These are phyloP conservation scores for Cystoisospora suis DNA, from an alignment of 169 alveolate genomes.

Conservation along the genomic window DNA sequence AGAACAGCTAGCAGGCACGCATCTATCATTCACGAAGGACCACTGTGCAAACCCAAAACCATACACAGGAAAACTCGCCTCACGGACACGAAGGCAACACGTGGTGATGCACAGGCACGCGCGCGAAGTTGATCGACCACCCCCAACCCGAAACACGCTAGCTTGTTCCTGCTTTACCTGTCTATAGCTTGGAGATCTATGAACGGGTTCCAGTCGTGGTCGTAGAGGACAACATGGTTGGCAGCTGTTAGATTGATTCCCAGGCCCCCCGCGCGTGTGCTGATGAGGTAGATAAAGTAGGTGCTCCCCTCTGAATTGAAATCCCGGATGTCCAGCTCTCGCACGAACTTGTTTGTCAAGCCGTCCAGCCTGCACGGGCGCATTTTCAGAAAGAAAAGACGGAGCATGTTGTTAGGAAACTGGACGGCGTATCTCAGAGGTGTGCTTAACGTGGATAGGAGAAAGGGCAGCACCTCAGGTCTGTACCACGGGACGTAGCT, in stretches of 20 bases:
- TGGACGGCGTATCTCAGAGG: no score
- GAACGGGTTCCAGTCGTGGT: conserved; percentile 99
- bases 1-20: no score
- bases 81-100: no score
- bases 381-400: not conserved
- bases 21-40: no score
- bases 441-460: no score
- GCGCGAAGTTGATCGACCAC: no score
- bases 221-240: conserved; percentile 98
- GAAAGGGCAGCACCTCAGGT: not conserved
- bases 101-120: no score
- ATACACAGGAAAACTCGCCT: no score
- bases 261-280: conserved; percentile 95
- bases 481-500: not conserved
- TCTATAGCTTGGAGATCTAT: conserved; percentile 99
- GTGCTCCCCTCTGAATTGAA: conserved; percentile 82
- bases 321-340: conserved; percentile 90
- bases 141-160: no score
- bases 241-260: conserved; percentile 96
- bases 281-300: conserved; percentile 85
- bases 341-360: conserved; percentile 85
- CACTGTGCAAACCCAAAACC: no score
- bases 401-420: no score
- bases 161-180: conserved; percentile 78
- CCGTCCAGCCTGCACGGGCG: conserved; percentile 83